Base-by-base conservation (phyloP, 2,329 filamentous ascomycete genomes). In the Colletotrichum sp. region DNA sequence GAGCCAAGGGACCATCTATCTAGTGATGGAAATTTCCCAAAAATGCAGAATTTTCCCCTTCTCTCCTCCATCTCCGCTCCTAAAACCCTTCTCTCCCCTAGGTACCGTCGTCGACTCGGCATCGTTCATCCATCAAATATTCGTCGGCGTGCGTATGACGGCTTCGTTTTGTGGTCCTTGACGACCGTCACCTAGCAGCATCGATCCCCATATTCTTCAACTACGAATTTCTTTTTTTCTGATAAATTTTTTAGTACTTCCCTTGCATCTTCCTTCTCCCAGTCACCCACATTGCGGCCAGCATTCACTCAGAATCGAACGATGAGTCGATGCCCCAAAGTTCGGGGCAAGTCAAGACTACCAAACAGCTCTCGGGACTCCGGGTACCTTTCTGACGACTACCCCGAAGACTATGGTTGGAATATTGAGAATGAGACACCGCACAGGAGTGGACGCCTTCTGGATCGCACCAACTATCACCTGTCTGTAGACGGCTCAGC, bases 401-500 rank as follows among this genome's bases (percentile, higher is more conserved):
- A 13, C 13, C 24, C 34, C 26, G 34, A 24, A 52, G 36, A 34
- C 56, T 34, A 26, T 32, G n/a, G 4, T 8, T 62, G 56, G 67
- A 13, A 70, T 48, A 52, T 62, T 16, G 32, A 62, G 21, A 52
- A 52, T 15, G n/a, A 70, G 15, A 62, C 13, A 15, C 28, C 67
- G 4, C 48, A 2, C 15, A 61, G 36, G 12, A 36, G n/a, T 3
- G 32, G 36, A 36, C 67, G 55, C 8, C 56, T 18, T 9, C 28
- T 70, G n/a, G 30, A 36, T 12, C 36, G 60, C 12, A 36, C 16
- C 38, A 24, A 62, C 36, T 73, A 66, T 52, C 52, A 73, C 28
- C 68, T 76, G 16, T 67, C 21, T 13, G 56, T 72, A 18, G 74
- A 76, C 60, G 74, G 74, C 38, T 73, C 74, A n/a, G 66, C 70